These are phyloP conservation scores for Porphyrellus sp. DNA, from an alignment of 1,284 basidiomycete species.

Conservation along the genomic window DNA sequence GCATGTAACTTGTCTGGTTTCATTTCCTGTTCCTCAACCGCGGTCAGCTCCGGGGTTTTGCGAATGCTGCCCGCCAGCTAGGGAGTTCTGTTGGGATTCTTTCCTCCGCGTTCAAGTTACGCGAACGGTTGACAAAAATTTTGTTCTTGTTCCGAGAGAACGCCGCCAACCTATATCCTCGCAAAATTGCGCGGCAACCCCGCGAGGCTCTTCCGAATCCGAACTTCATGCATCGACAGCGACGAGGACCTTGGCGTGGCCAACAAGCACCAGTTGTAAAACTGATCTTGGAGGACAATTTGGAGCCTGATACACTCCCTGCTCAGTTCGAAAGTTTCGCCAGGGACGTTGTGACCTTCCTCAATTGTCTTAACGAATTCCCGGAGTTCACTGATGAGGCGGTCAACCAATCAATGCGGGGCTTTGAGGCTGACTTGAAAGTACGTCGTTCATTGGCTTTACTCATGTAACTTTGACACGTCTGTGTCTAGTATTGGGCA, in stretches of 20 bases:
- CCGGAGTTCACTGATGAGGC: conserved; percentile 56
- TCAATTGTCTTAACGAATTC: conserved; percentile 54
- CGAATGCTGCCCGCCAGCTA: conserved; percentile 36
- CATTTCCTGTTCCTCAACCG: conserved; percentile 14
- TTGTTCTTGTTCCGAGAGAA: conserved; percentile 37
- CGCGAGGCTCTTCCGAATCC: conserved; percentile 36
- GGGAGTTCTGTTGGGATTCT: conserved; percentile 37
- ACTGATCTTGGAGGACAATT: conserved; percentile 30
- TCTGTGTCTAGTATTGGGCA: conserved; percentile 32
- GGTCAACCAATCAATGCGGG: conserved; percentile 49
- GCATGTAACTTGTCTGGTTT: conserved; percentile 12
- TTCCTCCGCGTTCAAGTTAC: conserved; percentile 35
- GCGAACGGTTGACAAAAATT: conserved; percentile 37
- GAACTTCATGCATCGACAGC: conserved; percentile 37
- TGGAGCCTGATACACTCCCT: conserved; percentile 34
- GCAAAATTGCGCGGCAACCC: conserved; percentile 33
- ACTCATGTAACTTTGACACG: conserved; percentile 13
- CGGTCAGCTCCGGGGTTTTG: conserved; percentile 33
- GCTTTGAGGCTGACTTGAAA: conserved; percentile 52
- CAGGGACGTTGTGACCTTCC: conserved; percentile 47
- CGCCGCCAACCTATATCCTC: conserved; percentile 33
- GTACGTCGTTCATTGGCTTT: conserved; percentile 26
- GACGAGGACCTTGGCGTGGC: conserved; percentile 32
- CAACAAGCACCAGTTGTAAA: conserved; percentile 30
- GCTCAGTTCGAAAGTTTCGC: conserved; percentile 45